A percentile compares a stretch with the other conserved stretches of the same genome.
phyloP scores from a whole-genome alignment of 2,329 filamentous ascomycete genomes.

The Colletotrichum australisinense region DNA sequence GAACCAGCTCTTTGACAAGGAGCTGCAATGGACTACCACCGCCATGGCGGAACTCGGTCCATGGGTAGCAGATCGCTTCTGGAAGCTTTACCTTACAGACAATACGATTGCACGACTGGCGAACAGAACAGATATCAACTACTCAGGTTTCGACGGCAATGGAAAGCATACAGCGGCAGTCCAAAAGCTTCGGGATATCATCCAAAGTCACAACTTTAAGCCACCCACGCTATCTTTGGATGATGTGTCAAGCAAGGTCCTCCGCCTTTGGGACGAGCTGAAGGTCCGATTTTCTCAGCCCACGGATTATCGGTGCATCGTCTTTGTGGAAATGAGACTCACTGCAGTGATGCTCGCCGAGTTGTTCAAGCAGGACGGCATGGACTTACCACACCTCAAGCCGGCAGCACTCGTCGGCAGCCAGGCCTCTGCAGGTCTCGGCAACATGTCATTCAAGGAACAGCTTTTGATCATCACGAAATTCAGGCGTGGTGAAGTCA shows the following conservation, averaged over 20 bases:
- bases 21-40: conserved; percentile 69
- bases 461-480: conserved; percentile 80
- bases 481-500: conserved; percentile 68
- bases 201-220: conserved; percentile 62
- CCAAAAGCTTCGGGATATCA: conserved; percentile 65
- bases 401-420: conserved; percentile 66
- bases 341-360: conserved; percentile 80
- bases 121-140: conserved; percentile 55
- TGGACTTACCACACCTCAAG: conserved; percentile 69
- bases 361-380: conserved; percentile 67
- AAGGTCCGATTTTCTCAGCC: conserved; percentile 69
- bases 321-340: conserved; percentile 85
- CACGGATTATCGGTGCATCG: conserved; percentile 77
- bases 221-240: conserved; percentile 43
- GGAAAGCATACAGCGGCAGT: conserved; percentile 68
- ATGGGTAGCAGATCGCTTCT: conserved; percentile 88
- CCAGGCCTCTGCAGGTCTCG: not conserved
- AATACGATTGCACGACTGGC: conserved; percentile 71
- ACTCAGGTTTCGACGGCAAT: conserved; percentile 44
- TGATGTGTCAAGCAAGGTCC: conserved; percentile 79
- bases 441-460: conserved; percentile 71
- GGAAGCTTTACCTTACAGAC: conserved; percentile 76
- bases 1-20: conserved; percentile 60
- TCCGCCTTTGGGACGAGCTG: conserved; percentile 70
- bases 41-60: conserved; percentile 76